Percentiles rank a stretch among this genome's conserved stretches.
phyloP scores from a whole-genome alignment of 2,329 filamentous ascomycete species.

The Bretziella fagacearum region DNA sequence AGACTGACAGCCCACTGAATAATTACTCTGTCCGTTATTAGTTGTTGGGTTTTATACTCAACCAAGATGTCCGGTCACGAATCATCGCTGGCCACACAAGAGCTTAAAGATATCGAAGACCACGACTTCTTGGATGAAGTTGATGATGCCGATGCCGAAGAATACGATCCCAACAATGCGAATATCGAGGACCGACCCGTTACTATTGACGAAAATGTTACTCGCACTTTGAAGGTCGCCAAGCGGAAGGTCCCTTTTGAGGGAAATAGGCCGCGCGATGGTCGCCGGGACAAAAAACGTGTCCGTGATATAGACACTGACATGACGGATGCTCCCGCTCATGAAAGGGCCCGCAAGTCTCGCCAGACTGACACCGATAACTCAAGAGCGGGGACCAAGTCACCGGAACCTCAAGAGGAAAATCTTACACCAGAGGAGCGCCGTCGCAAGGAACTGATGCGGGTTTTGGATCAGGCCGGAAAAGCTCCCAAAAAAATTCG shows the following conservation, averaged over 20 bases:
- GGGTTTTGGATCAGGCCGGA: constrained; percentile 72
- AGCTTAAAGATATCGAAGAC: constrained; percentile 31
- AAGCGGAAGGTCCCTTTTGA: constrained; percentile 40
- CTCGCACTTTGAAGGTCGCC: constrained; percentile 45
- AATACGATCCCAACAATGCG: constrained; percentile 48
- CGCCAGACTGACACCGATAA: constrained; percentile 29
- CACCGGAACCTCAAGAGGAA: constrained; percentile 47
- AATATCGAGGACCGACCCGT: constrained; percentile 46
- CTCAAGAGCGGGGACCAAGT: constrained; percentile 25
- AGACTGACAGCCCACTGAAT: too few relatives aligned
- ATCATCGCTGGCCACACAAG: constrained; percentile 23
- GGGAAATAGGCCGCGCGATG: constrained; percentile 55
- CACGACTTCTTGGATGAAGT: constrained; percentile 49
- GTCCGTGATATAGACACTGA: constrained; percentile 33
- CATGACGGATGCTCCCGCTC: constrained; percentile 26
- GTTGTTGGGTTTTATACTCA: too few relatives aligned
- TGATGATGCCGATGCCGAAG: constrained; percentile 52
- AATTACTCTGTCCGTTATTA: too few relatives aligned
- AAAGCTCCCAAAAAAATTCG: constrained; percentile 57
- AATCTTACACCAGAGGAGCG: constrained; percentile 70
- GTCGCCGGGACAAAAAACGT: constrained; percentile 50
- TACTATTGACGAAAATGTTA: constrained; percentile 51
- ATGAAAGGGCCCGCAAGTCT: constrained; percentile 29
- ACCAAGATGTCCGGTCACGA: background rate
- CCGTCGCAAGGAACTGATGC: constrained; percentile 66